phyloP scores from a whole-genome alignment of 2,329 filamentous ascomycete genomes.

The Fusarium sp. region DNA sequence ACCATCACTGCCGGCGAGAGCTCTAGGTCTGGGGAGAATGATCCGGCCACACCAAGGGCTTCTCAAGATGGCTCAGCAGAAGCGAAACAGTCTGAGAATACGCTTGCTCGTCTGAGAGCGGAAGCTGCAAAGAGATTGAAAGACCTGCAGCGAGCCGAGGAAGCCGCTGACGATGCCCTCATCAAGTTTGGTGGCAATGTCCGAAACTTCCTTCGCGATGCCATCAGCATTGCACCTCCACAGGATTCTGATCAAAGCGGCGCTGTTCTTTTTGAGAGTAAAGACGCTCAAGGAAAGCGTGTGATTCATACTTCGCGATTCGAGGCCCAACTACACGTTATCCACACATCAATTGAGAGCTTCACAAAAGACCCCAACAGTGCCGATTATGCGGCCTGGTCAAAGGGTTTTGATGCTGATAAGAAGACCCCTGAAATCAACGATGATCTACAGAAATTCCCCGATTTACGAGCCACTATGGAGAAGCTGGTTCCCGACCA shows the following conservation, averaged over 20 bases:
- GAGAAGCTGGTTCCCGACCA: conserved; percentile 94
- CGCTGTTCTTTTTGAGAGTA: conserved; percentile 90
- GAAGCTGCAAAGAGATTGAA: conserved; percentile 88
- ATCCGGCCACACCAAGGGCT: conserved; percentile 63
- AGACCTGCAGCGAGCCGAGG: conserved; percentile 91
- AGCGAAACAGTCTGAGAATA: conserved; percentile 66
- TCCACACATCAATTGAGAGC: conserved; percentile 86
- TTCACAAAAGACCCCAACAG: conserved; percentile 86
- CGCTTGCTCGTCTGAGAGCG: conserved; percentile 80
- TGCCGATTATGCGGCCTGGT: conserved; percentile 81
- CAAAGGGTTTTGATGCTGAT: conserved; percentile 81
- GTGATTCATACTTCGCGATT: conserved; percentile 95
- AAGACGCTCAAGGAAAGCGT: conserved; percentile 88
- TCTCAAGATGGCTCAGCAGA: conserved; percentile 59
- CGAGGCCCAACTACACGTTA: conserved; percentile 94
- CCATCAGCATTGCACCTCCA: conserved; percentile 87
- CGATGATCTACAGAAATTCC: conserved; percentile 84
- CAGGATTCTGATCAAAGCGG: conserved; percentile 65
- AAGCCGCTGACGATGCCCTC: conserved; percentile 95
- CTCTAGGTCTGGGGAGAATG: conserved; percentile 52
- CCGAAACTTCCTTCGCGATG: conserved; percentile 89
- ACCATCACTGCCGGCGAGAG: conserved; percentile 53
- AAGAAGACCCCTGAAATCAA: conserved; percentile 87
- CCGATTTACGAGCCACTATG: conserved; percentile 89
- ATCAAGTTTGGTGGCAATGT: conserved; percentile 92